These are phyloP conservation scores for Phallus indusiatus DNA, from an alignment of 768 basidiomycete species.

Conservation along the genomic window DNA sequence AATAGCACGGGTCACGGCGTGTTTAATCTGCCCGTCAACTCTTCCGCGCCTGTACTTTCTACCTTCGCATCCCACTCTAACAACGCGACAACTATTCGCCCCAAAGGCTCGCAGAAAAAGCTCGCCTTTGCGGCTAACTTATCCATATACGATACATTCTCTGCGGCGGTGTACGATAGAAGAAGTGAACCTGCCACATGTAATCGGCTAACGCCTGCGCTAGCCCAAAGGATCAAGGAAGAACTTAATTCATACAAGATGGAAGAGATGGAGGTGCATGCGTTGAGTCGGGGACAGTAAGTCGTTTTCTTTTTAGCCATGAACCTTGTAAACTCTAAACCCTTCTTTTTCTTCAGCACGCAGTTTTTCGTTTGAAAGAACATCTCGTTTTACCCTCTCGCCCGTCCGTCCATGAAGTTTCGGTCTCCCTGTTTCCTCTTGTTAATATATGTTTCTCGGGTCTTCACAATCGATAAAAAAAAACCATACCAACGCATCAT, in stretches of 20 bases:
- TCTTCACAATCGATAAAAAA: no score
- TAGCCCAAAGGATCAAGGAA: constrained; percentile 97
- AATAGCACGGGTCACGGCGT: constrained; percentile 39
- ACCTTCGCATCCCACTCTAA: constrained; percentile 30
- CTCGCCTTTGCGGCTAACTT: constrained; percentile 87
- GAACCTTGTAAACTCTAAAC: constrained; percentile 2
- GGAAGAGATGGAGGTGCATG: constrained; percentile 99
- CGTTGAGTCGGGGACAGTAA: constrained; percentile 82
- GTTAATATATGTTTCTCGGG: not conserved
- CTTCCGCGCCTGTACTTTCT: constrained; percentile 82
- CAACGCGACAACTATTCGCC: constrained; percentile 39
- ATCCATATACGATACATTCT: constrained; percentile 96
- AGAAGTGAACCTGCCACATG: constrained; percentile 95
- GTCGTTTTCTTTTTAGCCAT: constrained; percentile 28
- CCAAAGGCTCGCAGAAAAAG: constrained; percentile 40
- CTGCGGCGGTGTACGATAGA: constrained; percentile 82
- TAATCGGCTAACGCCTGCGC: constrained; percentile 87
- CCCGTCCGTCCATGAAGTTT: not conserved
- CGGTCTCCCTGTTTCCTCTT: not conserved
- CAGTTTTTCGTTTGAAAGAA: constrained; percentile 79
- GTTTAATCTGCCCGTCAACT: constrained; percentile 81
- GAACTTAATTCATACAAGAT: constrained; percentile 98
- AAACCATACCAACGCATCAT: no score
- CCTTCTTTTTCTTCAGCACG: constrained; percentile 44
- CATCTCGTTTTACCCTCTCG: not conserved